phyloP scores from a whole-genome alignment of 192 early-diverging fungal genomes.

The Coemansia sp. region DNA sequence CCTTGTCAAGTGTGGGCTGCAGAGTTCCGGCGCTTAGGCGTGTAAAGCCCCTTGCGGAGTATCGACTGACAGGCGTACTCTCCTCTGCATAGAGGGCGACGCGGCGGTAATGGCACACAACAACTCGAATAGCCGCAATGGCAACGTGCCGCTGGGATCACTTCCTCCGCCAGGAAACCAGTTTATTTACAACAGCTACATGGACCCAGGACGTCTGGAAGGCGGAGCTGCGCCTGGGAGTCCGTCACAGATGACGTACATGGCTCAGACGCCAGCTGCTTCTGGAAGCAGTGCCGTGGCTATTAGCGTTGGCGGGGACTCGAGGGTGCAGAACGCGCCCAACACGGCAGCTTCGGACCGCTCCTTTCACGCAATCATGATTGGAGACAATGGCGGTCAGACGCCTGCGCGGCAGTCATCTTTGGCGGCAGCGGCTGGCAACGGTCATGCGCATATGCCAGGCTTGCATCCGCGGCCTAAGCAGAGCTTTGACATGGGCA shows the following conservation, averaged over 20 bases:
- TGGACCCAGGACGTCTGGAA: slow-evolving; percentile 15
- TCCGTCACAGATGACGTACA: slow-evolving; percentile 7
- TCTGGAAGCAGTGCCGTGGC: slow-evolving; percentile 9
- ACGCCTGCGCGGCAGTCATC: slow-evolving; percentile 3
- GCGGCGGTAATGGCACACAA: slow-evolving; percentile 21
- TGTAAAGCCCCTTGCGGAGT: neutral
- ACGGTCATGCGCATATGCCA: slow-evolving; percentile 6
- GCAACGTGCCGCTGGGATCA: slow-evolving; percentile 27
- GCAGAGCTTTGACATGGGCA: slow-evolving; percentile 23
- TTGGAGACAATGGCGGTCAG: slow-evolving; percentile 37
- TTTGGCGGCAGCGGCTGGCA: slow-evolving; percentile 2
- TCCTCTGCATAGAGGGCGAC: neutral
- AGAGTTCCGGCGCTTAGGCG: neutral
- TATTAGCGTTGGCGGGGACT: neutral
- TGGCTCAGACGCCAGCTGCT: slow-evolving; percentile 20
- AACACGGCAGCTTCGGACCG: slow-evolving; percentile 37
- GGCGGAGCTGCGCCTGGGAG: neutral
- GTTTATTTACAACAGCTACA: slow-evolving; percentile 30
- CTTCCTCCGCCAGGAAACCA: slow-evolving; percentile 11
- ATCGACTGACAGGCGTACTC: neutral
- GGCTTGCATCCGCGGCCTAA: slow-evolving; percentile 20
- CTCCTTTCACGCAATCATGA: slow-evolving; percentile 51
- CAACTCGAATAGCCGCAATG: slow-evolving; percentile 18
- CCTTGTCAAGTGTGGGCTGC: neutral
- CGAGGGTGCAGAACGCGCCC: slow-evolving; percentile 25